Conservation (phyloP, 2,329 filamentous ascomycete genomes). For the Ceratocystis huliohia region DNA sequence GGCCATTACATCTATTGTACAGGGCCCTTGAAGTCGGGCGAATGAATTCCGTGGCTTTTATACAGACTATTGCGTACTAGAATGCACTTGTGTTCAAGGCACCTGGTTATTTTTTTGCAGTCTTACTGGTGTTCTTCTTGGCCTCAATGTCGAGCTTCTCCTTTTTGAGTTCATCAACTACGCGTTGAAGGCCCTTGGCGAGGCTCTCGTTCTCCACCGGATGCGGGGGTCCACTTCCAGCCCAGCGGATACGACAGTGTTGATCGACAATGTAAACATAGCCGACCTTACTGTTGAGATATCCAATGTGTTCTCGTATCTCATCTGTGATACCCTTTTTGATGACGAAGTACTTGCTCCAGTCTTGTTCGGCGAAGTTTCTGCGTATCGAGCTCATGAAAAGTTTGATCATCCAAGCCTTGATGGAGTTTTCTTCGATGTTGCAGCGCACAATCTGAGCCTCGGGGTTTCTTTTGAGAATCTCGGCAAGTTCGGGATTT, state of each 20-base stretch:
- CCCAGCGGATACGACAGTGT: slow-evolving; percentile 85
- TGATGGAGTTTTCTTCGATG: slow-evolving; percentile 66
- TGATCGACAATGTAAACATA: slow-evolving; percentile 87
- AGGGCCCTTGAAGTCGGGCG: neutral
- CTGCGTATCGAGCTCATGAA: slow-evolving; percentile 44
- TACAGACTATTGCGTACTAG: slow-evolving; percentile 19
- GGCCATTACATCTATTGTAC: neutral
- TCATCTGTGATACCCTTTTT: slow-evolving; percentile 45
- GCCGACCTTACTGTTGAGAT: slow-evolving; percentile 83
- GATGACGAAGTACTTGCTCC: slow-evolving; percentile 50
- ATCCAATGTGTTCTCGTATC: slow-evolving; percentile 49
- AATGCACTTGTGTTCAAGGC: neutral
- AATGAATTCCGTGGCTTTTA: neutral
- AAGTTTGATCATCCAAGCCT: slow-evolving; percentile 44
- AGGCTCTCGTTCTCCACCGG: slow-evolving; percentile 55
- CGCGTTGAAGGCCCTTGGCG: slow-evolving; percentile 48
- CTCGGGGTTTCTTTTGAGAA: slow-evolving; percentile 42
- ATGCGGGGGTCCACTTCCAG: slow-evolving; percentile 61
- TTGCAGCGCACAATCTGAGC: slow-evolving; percentile 80
- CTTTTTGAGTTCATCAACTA: slow-evolving; percentile 46
- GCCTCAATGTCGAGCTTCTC: slow-evolving; percentile 27
- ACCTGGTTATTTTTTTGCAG: neutral
- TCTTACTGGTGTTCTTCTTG: slow-evolving; percentile 16
- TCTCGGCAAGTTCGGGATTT: slow-evolving; percentile 57
- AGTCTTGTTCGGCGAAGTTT: slow-evolving; percentile 39